Base-by-base conservation (phyloP, 2,329 filamentous ascomycete genomes). In the Cytospora piceicola region DNA sequence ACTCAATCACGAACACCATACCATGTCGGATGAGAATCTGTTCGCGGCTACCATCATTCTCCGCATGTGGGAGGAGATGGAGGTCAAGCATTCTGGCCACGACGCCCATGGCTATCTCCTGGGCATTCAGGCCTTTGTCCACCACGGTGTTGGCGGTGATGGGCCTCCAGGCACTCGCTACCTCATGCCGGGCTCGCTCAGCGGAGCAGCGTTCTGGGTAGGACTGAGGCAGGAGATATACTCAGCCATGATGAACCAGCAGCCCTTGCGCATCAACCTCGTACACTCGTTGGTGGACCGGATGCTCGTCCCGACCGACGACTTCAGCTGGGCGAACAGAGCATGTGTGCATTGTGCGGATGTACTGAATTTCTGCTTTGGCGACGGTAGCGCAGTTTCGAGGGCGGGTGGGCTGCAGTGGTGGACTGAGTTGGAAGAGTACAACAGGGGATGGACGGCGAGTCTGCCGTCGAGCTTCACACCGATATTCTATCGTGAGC, bases 281-380 rank as follows among this genome's bases (percentile, higher is more conserved):
- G 77, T 81, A 17, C 78, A 82, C 55, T 78, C 76, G 27, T 80
- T 85, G 42, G 79, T 85, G 51, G 82, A 86, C 69, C 79, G 80
- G n/a, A 80, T 79, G 0, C 77, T 85, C 12, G 75, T 78, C 2
- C 75, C 78, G 0, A 77, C 80, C 0, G 80, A 81, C 53, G 85
- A 88, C 67, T 82, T 81, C 66, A 79, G 78, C 0, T 88, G 85
- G 85, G 83, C 86, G 2, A 88, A 89, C 72, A 80, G 86, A 20
- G 84, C 87, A 20, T 81, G 90, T 0, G 81, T 87, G 3, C 83
- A 87, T 70, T 86, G 86, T 62, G 86, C 86, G n/a, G 85, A 88
- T 67, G 84, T 89, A 1, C 75, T 90, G 20, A 85, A 88, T 67
- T 88, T 83, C 70, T 90, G 87, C 72, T 89, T 88, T 69, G 80